Evolutionary conservation across 176 grass and related monocot genomes (phyloP), one percentile per base, ranked within the genome.

Genomic region (Leersia perrieri): DNA sequence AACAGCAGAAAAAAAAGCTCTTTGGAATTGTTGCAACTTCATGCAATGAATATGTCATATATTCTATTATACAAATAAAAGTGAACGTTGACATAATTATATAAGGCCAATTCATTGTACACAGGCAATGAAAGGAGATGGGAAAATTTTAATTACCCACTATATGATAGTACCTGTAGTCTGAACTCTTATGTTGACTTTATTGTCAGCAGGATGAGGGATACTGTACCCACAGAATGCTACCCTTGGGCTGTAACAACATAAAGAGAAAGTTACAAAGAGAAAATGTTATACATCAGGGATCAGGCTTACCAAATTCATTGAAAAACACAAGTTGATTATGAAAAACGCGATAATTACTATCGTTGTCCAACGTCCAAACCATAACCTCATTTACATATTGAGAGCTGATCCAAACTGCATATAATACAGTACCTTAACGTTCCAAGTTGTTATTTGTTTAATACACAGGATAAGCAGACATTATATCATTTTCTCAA

Each of bases 191-290:
- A 87, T 89, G 62, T 89, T 89, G 61, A 90, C 77, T 72, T 82
- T 89, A 57, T 80, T 97, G 27, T 93, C 88, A 29, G 94, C 80
- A 63, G 86, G 90, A 88, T 91, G 94, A 36, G 94, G 88, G 65
- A 97, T 93, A 53, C 86, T 97, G 39, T 93, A 91, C 66, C 94
- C 90, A 78, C 88, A 96, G 76, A 95, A 90, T 80, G 63, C 53
- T n/a, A 93, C 94, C 91, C 86, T 97, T 83, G 88, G 83, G 69
- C 84, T 97, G 86, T 64, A 80, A 85, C 33, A 81, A 77, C 13
- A 18, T 4, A 49, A 58, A 74, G 5, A 18, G 18, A 36, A 1
- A 78, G 5, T 39, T 51, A 51, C 31, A 65, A 64, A 4, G 41
- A 70, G 28, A 62, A 23, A 11, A 39, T 33, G 0, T 10, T 61